Percentiles rank a stretch among this genome's conserved stretches.
phyloP scores from a whole-genome alignment of 2,329 filamentous ascomycete species.

The Talaromyces atroroseus region DNA sequence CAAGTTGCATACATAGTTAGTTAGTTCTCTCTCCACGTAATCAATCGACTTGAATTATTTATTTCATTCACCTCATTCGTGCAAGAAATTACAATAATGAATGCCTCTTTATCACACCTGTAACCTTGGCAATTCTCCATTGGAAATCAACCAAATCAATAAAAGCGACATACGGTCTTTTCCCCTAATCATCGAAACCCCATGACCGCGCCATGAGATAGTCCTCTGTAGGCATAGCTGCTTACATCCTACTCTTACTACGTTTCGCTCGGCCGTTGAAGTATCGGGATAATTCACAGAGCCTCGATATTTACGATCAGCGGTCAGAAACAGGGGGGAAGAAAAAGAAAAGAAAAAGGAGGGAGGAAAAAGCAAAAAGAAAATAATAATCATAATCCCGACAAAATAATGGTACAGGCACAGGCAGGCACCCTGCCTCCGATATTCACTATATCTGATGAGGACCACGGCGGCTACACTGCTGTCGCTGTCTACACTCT shows the following conservation, averaged over 20 bases:
- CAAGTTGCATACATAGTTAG: too few relatives aligned
- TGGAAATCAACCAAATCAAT: too few relatives aligned
- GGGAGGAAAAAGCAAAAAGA: background rate
- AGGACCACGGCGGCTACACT: slow-evolving; percentile 20
- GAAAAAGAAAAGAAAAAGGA: background rate
- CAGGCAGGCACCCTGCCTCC: slow-evolving; percentile 20
- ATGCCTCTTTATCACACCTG: background rate
- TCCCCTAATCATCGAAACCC: background rate
- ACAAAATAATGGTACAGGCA: background rate
- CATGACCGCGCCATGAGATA: background rate
- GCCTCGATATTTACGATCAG: background rate
- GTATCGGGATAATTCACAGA: background rate
- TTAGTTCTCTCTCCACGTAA: too few relatives aligned
- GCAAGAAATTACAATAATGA: background rate
- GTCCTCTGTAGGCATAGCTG: background rate
- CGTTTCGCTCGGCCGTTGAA: background rate
- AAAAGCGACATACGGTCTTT: background rate
- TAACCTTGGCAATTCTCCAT: background rate
- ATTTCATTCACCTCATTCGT: background rate
- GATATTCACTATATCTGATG: slow-evolving; percentile 18
- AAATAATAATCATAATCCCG: too few relatives aligned
- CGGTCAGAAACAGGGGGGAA: background rate
- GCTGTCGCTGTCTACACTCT: slow-evolving; percentile 20
- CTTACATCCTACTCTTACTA: background rate
- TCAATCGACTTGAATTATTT: background rate